Conservation (phyloP, 352 stramenopile species). For the Pythium catenulatum region DNA sequence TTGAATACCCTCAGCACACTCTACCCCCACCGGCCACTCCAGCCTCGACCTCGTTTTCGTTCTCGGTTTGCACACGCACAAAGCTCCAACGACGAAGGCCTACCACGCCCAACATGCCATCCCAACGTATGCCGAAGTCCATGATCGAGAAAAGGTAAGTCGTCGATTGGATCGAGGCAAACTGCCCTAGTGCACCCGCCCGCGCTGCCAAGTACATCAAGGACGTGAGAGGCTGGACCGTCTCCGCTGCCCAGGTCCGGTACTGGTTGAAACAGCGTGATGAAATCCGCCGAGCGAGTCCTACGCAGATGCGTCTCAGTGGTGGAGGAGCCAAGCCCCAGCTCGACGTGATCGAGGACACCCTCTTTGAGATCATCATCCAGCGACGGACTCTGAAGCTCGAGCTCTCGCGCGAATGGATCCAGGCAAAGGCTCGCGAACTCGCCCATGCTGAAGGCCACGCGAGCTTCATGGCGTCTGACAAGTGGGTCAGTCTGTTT, state of each 20-base stretch:
- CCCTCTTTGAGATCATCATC: slow-evolving; percentile 21
- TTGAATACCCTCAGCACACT: too few relatives aligned
- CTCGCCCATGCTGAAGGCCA: not conserved
- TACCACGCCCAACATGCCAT: too few relatives aligned
- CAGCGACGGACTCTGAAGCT: not conserved
- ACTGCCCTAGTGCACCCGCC: not conserved
- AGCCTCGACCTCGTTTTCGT: too few relatives aligned
- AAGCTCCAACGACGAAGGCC: too few relatives aligned
- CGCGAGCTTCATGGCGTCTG: slow-evolving; percentile 34
- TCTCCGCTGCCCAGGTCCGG: not conserved
- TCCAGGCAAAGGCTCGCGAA: slow-evolving; percentile 9
- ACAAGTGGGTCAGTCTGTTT: slow-evolving; percentile 56
- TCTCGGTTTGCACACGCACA: too few relatives aligned
- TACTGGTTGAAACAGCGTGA: not conserved
- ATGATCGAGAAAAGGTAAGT: not conserved
- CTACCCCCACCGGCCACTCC: too few relatives aligned
- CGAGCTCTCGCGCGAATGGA: slow-evolving; percentile 40
- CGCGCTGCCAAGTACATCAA: not conserved
- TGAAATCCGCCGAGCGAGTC: too few relatives aligned
- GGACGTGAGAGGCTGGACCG: not conserved
- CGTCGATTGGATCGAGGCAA: slow-evolving; percentile 7
- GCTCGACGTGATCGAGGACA: slow-evolving; percentile 30
- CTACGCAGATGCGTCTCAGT: too few relatives aligned
- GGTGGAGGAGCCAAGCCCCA: too few relatives aligned
- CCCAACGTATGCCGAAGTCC: too few relatives aligned